Conservation (phyloP, 192 early-diverging fungal genomes). For the Dissophora ornata region DNA sequence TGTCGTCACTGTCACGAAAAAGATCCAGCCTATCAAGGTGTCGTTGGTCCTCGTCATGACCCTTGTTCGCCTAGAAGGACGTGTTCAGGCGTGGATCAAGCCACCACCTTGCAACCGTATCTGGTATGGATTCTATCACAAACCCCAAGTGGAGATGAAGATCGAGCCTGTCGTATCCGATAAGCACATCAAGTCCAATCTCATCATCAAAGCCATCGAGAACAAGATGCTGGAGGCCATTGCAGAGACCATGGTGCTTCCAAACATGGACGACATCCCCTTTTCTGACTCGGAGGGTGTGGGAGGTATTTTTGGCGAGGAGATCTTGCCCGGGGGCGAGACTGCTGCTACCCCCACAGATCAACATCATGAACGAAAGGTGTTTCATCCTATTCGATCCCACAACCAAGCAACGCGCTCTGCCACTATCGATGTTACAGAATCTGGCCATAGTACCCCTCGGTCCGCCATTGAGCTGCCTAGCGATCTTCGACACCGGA, state of each 20-base stretch:
- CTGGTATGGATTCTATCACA: slow-evolving; percentile 88
- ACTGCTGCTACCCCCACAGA: not conserved
- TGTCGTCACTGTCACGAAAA: slow-evolving; percentile 65
- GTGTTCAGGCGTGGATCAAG: slow-evolving; percentile 80
- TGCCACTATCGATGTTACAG: slow-evolving; percentile 26
- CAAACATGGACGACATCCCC: slow-evolving; percentile 89
- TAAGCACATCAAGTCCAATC: slow-evolving; percentile 79
- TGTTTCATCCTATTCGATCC: not conserved
- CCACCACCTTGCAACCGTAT: slow-evolving; percentile 83
- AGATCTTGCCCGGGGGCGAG: slow-evolving; percentile 26
- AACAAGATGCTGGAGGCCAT: slow-evolving; percentile 85
- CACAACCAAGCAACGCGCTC: slow-evolving; percentile 29
- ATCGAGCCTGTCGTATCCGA: slow-evolving; percentile 87
- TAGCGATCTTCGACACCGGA: slow-evolving; percentile 19
- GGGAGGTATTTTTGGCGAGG: slow-evolving; percentile 70
- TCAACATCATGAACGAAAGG: not conserved
- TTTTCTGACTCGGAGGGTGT: slow-evolving; percentile 73
- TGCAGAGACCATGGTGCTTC: slow-evolving; percentile 81
- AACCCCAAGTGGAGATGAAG: slow-evolving; percentile 77
- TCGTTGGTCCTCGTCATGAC: slow-evolving; percentile 83
- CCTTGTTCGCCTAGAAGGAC: slow-evolving; percentile 77
- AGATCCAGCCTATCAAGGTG: slow-evolving; percentile 72
- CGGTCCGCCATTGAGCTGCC: slow-evolving; percentile 34
- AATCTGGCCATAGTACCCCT: not conserved
- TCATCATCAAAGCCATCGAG: slow-evolving; percentile 89